A percentile compares a stretch with the other conserved stretches of the same genome.
These are phyloP conservation scores for Colletotrichum scovillei DNA, from an alignment of 2,329 filamentous ascomycete genomes.

Conservation along the genomic window DNA sequence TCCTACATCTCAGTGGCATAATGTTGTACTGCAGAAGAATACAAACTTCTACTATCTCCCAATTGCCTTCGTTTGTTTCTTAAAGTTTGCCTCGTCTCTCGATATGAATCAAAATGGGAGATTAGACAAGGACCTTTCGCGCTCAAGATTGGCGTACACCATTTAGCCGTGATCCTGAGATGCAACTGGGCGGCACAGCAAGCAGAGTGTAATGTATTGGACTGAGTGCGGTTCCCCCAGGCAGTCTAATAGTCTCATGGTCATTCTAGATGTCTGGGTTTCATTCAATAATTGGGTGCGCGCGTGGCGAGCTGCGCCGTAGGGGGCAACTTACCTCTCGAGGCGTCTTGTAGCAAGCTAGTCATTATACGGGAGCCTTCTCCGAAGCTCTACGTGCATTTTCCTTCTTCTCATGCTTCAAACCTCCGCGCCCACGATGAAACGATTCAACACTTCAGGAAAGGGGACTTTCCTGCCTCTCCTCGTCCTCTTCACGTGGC, in stretches of 20 bases:
- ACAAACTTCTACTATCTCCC: neutral
- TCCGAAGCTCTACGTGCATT: neutral
- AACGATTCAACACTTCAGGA: neutral
- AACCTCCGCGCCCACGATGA: neutral
- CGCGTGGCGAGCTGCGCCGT: neutral
- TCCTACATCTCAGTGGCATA: too few relatives aligned
- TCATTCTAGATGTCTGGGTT: neutral
- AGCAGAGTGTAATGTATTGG: neutral
- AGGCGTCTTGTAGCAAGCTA: neutral
- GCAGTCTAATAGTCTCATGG: too few relatives aligned
- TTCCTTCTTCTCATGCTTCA: too few relatives aligned
- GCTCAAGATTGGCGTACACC: neutral
- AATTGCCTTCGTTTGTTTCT: neutral
- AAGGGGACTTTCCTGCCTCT: neutral
- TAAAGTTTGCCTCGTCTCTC: neutral
- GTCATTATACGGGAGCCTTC: neutral
- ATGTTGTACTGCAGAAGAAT: neutral
- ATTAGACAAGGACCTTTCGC: neutral
- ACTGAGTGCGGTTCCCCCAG: neutral
- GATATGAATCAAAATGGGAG: neutral
- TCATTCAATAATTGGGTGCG: neutral
- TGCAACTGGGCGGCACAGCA: slow-evolving; percentile 6
- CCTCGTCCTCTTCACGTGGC: neutral
- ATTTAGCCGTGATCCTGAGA: neutral
- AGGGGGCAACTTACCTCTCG: neutral